phyloP scores from a whole-genome alignment of 495 filamentous ascomycete species.

The Sordaria brevicollis region DNA sequence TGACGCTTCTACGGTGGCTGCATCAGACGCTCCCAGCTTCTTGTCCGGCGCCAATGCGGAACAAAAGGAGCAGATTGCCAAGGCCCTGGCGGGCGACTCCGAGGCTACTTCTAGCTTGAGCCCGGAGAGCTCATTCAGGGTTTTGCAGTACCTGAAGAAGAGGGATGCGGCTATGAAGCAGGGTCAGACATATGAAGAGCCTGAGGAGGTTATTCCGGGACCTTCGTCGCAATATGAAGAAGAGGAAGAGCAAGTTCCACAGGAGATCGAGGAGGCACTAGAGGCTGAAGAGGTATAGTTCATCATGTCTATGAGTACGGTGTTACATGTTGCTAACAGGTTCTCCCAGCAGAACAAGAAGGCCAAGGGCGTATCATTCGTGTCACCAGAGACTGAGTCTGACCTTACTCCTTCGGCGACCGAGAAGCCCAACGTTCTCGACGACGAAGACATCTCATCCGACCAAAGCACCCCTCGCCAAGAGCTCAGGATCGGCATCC shows the following conservation, averaged over 20 bases:
- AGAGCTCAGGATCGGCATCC: neutral
- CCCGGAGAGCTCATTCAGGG: neutral
- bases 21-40: constrained; percentile 21
- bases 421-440: neutral
- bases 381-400: neutral
- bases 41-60: constrained; percentile 18
- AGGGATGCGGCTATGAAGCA: neutral
- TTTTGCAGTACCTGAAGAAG: neutral
- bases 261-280: neutral
- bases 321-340: neutral
- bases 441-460: neutral
- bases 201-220: constrained; percentile 6
- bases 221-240: neutral
- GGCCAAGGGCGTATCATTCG: neutral
- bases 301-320: neutral
- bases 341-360: constrained; percentile 16
- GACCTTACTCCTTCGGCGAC: neutral
- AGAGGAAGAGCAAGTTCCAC: neutral
- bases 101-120: constrained; percentile 4
- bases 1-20: constrained; percentile 21
- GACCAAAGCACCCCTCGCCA: neutral
- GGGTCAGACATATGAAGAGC: neutral
- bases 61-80: constrained; percentile 20
- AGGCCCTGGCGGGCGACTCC: constrained; percentile 4
- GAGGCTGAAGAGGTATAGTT: neutral